Evolutionary conservation across 176 grass and related monocot species (phyloP), one percentile per base, ranked within the genome.

Genomic region (Alloteropsis semialata): DNA sequence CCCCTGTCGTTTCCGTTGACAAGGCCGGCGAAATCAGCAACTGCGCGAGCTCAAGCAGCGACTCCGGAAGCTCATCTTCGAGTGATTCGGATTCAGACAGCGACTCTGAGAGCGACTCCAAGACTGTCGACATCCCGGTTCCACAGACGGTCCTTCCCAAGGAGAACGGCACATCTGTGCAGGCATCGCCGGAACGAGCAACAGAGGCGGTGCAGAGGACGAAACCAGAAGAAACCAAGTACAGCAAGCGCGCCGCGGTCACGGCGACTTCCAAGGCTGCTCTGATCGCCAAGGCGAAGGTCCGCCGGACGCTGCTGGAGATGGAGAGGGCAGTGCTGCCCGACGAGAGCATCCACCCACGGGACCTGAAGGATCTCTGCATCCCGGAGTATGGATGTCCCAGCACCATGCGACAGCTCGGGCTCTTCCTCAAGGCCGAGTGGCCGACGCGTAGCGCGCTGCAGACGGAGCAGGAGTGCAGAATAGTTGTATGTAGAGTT

Each of bases 391-490:
- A 54, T 56, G 72, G 72, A 2, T 11, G 6, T 55, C 21, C 30
- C 72, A 50, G 65, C 79, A 0, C 44, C 25, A 42, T 81, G 36
- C 36, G 2, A 3, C 17, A 5, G 36, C 65, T 81, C 51, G 79
- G 79, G 1, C 24, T 81, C 50, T 32, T 58, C 51, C 79, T 81
- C 79, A 71, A 70, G 65, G 37, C 10, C 13, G 50, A 70, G 18
- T 17, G 65, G 37, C 10, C 13, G 50, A 70, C 25, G 24, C 21
- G 32, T 55, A 74, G 46, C 0, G 48, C 41, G 48, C 48, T 17
- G 48, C 71, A 43, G 37, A 14, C 10, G 10, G 5, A 30, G 70
- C 2, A 34, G 66, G 0, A n/a, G n/a, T 1, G n/a, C n/a, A 27
- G 10, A 18, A 48, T 14, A 54, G 48, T 12, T 50, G 34, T 25